Evolutionary conservation across 768 basidiomycete species (phyloP).

Genomic region (Tulasnella calospora): DNA sequence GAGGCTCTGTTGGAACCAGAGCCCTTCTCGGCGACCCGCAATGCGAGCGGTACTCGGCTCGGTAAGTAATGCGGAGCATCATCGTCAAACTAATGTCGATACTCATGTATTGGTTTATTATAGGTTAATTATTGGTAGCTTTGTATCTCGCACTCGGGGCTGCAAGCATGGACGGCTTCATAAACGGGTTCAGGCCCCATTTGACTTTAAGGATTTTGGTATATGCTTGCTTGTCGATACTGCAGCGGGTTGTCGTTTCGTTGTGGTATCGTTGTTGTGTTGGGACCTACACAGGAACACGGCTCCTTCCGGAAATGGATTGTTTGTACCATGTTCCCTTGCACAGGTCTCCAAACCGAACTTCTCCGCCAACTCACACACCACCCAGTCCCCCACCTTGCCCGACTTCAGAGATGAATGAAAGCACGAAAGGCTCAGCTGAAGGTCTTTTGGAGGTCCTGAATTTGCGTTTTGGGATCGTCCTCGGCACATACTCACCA

Average conservation of each 20-base stretch:
- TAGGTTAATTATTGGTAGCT: neutral
- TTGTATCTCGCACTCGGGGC: no score
- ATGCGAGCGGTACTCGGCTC: neutral
- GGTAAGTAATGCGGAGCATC: neutral
- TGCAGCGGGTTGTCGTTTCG: no score
- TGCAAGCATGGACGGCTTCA: no score
- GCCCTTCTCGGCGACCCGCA: neutral
- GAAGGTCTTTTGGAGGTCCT: neutral
- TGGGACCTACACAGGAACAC: neutral
- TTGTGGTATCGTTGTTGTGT: no score
- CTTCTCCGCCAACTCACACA: neutral
- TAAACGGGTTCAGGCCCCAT: no score
- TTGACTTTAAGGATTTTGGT: no score
- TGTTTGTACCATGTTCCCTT: neutral
- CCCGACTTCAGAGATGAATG: neutral
- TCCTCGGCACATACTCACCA: neutral
- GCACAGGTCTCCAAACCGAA: neutral
- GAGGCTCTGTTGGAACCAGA: neutral
- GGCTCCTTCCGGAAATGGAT: neutral
- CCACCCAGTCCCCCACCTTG: neutral
- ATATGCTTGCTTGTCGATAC: no score
- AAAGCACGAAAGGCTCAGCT: neutral
- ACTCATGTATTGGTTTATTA: neutral
- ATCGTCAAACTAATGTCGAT: neutral
- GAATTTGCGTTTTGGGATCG: neutral